Conservation (phyloP, 768 basidiomycete genomes). For the Leccinum variicolor region DNA sequence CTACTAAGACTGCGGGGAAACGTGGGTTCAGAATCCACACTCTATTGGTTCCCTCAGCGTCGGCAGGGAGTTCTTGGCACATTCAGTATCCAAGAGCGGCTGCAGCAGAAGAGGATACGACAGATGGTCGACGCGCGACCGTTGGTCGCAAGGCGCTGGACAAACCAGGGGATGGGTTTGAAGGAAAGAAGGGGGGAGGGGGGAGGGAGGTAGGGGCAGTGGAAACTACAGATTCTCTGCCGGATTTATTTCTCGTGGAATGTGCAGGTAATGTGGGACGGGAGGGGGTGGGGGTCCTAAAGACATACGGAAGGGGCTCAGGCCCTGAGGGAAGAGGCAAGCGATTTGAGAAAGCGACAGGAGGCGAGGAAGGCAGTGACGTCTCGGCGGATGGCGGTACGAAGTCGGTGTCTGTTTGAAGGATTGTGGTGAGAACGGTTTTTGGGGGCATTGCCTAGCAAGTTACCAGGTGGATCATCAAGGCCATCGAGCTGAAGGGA, state of each 20-base stretch:
- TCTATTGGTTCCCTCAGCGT: neutral
- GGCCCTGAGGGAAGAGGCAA: slow-evolving; percentile 11
- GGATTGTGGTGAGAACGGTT: slow-evolving; percentile 7
- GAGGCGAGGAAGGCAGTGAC: neutral
- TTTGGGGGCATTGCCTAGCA: neutral
- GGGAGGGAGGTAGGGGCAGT: slow-evolving; percentile 15
- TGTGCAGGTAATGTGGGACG: slow-evolving; percentile 41
- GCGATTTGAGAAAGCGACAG: slow-evolving; percentile 6
- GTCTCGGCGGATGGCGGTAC: neutral
- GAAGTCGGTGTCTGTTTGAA: slow-evolving; percentile 14
- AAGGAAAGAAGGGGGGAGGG: slow-evolving; percentile 19
- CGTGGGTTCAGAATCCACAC: neutral
- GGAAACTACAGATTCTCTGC: slow-evolving; percentile 23
- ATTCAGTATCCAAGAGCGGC: neutral
- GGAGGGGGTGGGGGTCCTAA: slow-evolving; percentile 21
- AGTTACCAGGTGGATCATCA: slow-evolving; percentile 38
- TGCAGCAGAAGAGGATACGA: slow-evolving; percentile 36
- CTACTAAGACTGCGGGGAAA: neutral
- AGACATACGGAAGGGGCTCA: slow-evolving; percentile 21
- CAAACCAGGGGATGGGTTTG: slow-evolving; percentile 20
- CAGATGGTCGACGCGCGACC: slow-evolving; percentile 42
- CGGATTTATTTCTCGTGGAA: slow-evolving; percentile 22
- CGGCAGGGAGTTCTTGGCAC: neutral
- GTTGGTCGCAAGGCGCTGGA: slow-evolving; percentile 36
- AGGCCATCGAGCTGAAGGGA: slow-evolving; percentile 61